Percentiles rank a stretch among this genome's conserved stretches.
Evolutionary conservation across 2,329 filamentous ascomycete genomes (phyloP).

Genomic region (Alternaria incomplexa): DNA sequence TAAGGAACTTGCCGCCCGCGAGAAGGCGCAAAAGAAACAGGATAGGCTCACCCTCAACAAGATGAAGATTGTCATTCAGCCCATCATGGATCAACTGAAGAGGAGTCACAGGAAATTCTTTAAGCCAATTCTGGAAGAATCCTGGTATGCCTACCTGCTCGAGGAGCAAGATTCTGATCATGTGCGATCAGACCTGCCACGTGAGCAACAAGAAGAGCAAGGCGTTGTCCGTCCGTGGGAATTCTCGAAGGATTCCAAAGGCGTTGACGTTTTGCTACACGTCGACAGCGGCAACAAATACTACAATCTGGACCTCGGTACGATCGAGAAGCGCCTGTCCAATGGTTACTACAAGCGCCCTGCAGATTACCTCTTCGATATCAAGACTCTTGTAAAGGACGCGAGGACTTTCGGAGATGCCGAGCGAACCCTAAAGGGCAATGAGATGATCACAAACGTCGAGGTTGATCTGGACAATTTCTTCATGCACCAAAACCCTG

Average conservation of each 20-base stretch:
- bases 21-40: slow-evolving; percentile 78
- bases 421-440: slow-evolving; percentile 82
- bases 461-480: slow-evolving; percentile 84
- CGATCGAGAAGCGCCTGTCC: slow-evolving; percentile 93
- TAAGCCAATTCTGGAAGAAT: slow-evolving; percentile 73
- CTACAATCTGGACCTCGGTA: slow-evolving; percentile 92
- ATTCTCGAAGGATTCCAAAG: slow-evolving; percentile 78
- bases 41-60: slow-evolving; percentile 85
- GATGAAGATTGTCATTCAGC: slow-evolving; percentile 87
- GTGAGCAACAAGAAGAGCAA: slow-evolving; percentile 61
- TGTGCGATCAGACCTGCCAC: slow-evolving; percentile 65
- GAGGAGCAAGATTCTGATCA: slow-evolving; percentile 78
- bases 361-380: slow-evolving; percentile 86
- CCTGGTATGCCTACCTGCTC: slow-evolving; percentile 79
- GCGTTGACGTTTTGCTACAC: slow-evolving; percentile 76
- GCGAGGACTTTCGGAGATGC: slow-evolving; percentile 81
- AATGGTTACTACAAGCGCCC: slow-evolving; percentile 96
- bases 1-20: slow-evolving; percentile 74
- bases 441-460: slow-evolving; percentile 90
- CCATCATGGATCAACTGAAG: slow-evolving; percentile 97
- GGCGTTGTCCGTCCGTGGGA: slow-evolving; percentile 74
- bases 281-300: slow-evolving; percentile 81
- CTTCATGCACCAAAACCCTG: slow-evolving; percentile 65
- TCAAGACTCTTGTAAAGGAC: slow-evolving; percentile 84
- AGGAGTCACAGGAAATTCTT: slow-evolving; percentile 88